phyloP scores from a whole-genome alignment of 306 rosid species.

The Carpinus viminea region DNA sequence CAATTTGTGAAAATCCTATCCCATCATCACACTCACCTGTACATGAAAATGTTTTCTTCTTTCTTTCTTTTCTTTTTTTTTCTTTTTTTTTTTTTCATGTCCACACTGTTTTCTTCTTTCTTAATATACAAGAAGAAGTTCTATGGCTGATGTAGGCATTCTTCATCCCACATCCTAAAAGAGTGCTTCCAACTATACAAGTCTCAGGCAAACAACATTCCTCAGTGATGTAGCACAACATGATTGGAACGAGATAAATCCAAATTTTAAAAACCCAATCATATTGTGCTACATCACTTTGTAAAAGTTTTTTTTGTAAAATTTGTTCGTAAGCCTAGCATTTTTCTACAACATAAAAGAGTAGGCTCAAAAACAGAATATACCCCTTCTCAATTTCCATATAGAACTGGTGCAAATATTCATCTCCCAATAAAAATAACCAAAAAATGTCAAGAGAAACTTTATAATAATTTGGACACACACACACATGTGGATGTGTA shows the following conservation, averaged over 20 bases:
- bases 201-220: not conserved
- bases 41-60: not conserved
- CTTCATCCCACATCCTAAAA: not conserved
- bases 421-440: not conserved
- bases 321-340: too few relatives aligned
- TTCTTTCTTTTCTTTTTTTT: too few relatives aligned
- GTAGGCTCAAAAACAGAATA: not conserved
- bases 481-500: too few relatives aligned
- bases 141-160: not conserved
- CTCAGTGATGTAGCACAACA: too few relatives aligned
- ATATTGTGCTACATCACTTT: too few relatives aligned
- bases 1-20: not conserved
- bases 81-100: too few relatives aligned
- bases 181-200: not conserved
- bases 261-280: too few relatives aligned
- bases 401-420: not conserved
- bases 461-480: too few relatives aligned
- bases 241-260: too few relatives aligned
- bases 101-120: too few relatives aligned
- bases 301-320: too few relatives aligned
- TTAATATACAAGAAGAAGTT: not conserved
- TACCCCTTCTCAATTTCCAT: slow-evolving; percentile 7
- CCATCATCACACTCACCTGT: not conserved
- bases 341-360: not conserved
- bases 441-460: too few relatives aligned